These are phyloP conservation scores for Verticillium nubilum DNA, from an alignment of 2,329 filamentous ascomycete species.

Conservation along the genomic window DNA sequence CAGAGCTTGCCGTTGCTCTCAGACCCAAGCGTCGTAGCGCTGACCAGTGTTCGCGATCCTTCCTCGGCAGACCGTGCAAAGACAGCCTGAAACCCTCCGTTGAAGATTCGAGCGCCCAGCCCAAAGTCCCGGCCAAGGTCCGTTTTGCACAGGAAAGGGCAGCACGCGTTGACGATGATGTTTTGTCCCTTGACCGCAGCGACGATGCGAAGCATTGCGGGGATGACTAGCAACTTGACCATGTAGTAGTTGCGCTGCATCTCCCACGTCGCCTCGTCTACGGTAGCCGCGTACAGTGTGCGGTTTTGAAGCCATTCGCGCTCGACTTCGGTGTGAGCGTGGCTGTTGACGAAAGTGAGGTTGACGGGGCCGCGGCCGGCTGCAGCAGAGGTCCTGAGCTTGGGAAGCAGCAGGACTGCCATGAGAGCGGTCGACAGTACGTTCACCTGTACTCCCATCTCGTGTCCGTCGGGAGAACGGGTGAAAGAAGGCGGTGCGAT, in stretches of 20 bases:
- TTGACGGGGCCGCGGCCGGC: slow-evolving; percentile 23
- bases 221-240: slow-evolving; percentile 34
- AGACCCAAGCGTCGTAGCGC: slow-evolving; percentile 30
- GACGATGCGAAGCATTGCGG: slow-evolving; percentile 18
- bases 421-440: slow-evolving; percentile 50
- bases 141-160: slow-evolving; percentile 36
- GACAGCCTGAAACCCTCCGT: slow-evolving; percentile 22
- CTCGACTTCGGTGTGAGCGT: slow-evolving; percentile 14
- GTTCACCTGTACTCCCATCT: slow-evolving; percentile 51
- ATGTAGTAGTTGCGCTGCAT: slow-evolving; percentile 14
- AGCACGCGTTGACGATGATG: slow-evolving; percentile 36
- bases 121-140: slow-evolving; percentile 28
- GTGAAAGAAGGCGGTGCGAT: slow-evolving; percentile 25
- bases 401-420: slow-evolving; percentile 43
- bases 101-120: slow-evolving; percentile 13
- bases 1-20: slow-evolving; percentile 37
- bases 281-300: slow-evolving; percentile 11
- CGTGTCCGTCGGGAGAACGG: slow-evolving; percentile 32
- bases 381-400: slow-evolving; percentile 15
- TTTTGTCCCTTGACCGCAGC: slow-evolving; percentile 22
- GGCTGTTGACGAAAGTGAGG: slow-evolving; percentile 30
- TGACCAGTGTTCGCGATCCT: slow-evolving; percentile 35
- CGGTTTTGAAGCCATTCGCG: slow-evolving; percentile 11
- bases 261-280: slow-evolving; percentile 8
- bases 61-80: slow-evolving; percentile 33